Evolutionary conservation across 2,329 filamentous ascomycete genomes (phyloP).

Genomic region (Fonsecaea pugnacius): DNA sequence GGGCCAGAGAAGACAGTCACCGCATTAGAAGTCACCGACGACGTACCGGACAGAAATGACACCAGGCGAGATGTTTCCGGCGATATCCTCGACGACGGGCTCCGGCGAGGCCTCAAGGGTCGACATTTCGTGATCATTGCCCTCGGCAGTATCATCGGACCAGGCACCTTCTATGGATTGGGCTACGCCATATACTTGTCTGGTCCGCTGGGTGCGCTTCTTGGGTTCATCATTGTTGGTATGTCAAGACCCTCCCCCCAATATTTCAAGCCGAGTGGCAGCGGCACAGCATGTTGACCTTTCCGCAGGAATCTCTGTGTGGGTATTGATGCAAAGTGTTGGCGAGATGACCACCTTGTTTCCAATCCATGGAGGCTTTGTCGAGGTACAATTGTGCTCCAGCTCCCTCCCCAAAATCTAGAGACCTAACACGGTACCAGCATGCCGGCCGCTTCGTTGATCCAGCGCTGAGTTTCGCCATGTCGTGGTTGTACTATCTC

Average conservation of each 20-base stretch:
- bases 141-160: constrained; percentile 41
- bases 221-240: constrained; percentile 57
- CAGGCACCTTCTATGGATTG: constrained; percentile 57
- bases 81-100: constrained; percentile 9
- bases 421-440: constrained; percentile 35
- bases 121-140: constrained; percentile 37
- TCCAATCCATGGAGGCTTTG: constrained; percentile 55
- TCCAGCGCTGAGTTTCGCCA: constrained; percentile 53
- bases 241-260: constrained; percentile 1
- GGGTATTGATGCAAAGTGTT: constrained; percentile 47
- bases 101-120: constrained; percentile 37
- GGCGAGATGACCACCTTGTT: constrained; percentile 57
- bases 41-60: neutral
- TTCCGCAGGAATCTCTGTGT: constrained; percentile 56
- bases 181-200: constrained; percentile 48
- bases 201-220: constrained; percentile 55
- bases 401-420: neutral
- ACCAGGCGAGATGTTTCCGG: constrained; percentile 8
- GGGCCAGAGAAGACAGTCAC: constrained; percentile 1
- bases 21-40: constrained; percentile 4
- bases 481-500: constrained; percentile 44
- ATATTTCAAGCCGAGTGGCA: constrained; percentile 42
- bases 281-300: constrained; percentile 42
- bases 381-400: constrained; percentile 1
- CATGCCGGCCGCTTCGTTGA: constrained; percentile 51